Evolutionary conservation across 2,329 filamentous ascomycete genomes (phyloP).

Genomic region (Neocatenulostroma microsporum): DNA sequence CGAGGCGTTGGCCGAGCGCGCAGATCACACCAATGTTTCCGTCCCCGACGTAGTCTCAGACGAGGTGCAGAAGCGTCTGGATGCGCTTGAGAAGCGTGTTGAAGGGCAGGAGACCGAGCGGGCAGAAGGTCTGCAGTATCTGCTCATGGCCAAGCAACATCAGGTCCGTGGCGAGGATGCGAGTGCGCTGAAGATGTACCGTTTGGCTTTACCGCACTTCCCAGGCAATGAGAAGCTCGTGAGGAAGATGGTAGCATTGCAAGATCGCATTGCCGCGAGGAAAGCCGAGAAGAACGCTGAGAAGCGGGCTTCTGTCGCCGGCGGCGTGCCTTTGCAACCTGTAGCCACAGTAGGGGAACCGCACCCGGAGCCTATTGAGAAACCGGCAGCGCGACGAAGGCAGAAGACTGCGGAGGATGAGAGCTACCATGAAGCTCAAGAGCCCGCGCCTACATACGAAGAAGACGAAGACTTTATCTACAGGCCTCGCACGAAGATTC

Average conservation of each 20-base stretch:
- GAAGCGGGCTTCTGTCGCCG: conserved; percentile 9
- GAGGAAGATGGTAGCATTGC: conserved; percentile 47
- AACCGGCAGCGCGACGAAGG: conserved; percentile 10
- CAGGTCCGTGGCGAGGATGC: conserved; percentile 73
- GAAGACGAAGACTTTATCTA: conserved; percentile 32
- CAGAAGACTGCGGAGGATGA: conserved; percentile 30
- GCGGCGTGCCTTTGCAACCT: background rate
- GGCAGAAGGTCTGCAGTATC: conserved; percentile 72
- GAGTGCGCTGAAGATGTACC: conserved; percentile 76
- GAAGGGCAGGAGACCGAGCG: conserved; percentile 64
- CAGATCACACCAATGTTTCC: conserved; percentile 29
- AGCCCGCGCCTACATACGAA: conserved; percentile 14
- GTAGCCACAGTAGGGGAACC: conserved; percentile 2
- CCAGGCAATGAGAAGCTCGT: conserved; percentile 72
- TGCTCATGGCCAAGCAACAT: conserved; percentile 88
- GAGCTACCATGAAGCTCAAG: conserved; percentile 32
- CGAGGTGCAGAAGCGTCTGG: conserved; percentile 70
- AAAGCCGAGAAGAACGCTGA: conserved; percentile 23
- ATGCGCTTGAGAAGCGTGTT: conserved; percentile 79
- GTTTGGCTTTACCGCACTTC: conserved; percentile 75
- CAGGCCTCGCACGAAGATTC: conserved; percentile 33
- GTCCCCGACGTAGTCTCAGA: conserved; percentile 50
- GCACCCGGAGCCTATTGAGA: conserved; percentile 1
- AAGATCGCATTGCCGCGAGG: conserved; percentile 43
- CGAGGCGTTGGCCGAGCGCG: conserved; percentile 75